Percentiles rank a stretch among this genome's conserved stretches.
These are phyloP conservation scores for Papiliotrema fonsecae DNA, from an alignment of 1,284 basidiomycete species.

Conservation along the genomic window DNA sequence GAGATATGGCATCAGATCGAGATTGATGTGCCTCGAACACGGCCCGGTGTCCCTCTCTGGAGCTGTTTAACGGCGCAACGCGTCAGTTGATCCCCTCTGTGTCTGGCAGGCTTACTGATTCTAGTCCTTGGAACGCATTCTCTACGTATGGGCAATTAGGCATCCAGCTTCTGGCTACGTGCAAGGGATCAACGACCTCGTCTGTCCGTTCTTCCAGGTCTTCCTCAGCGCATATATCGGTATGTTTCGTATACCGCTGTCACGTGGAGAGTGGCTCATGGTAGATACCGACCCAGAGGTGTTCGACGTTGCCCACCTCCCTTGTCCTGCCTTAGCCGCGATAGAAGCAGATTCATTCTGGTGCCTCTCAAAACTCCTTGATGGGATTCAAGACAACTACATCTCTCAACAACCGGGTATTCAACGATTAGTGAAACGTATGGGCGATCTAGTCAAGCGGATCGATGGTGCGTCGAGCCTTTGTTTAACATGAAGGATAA, in stretches of 20 bases:
- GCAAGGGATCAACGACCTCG: slow-evolving; percentile 95
- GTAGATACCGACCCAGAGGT: slow-evolving; percentile 71
- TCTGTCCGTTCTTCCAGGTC: slow-evolving; percentile 90
- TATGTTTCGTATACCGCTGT: slow-evolving; percentile 40
- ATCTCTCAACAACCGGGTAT: slow-evolving; percentile 93
- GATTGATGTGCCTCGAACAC: slow-evolving; percentile 89
- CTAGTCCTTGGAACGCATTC: slow-evolving; percentile 81
- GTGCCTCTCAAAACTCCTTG: slow-evolving; percentile 87
- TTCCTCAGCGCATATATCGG: slow-evolving; percentile 82
- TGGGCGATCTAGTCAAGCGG: slow-evolving; percentile 84
- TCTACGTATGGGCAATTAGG: slow-evolving; percentile 96
- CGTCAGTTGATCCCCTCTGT: slow-evolving; percentile 50
- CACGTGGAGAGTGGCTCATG: neutral
- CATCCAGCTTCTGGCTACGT: slow-evolving; percentile 96
- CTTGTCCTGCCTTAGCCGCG: slow-evolving; percentile 65
- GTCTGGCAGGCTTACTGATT: slow-evolving; percentile 8
- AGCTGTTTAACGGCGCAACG: slow-evolving; percentile 80
- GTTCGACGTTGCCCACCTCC: slow-evolving; percentile 74
- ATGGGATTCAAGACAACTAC: slow-evolving; percentile 97
- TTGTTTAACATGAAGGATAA: neutral
- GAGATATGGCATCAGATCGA: slow-evolving; percentile 97
- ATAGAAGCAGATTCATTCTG: slow-evolving; percentile 94
- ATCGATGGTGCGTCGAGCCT: slow-evolving; percentile 67
- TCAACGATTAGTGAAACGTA: slow-evolving; percentile 79
- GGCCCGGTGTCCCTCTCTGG: slow-evolving; percentile 87